Evolutionary conservation across 2,329 filamentous ascomycete genomes (phyloP).

Genomic region (Pestalotiopsis sp.): DNA sequence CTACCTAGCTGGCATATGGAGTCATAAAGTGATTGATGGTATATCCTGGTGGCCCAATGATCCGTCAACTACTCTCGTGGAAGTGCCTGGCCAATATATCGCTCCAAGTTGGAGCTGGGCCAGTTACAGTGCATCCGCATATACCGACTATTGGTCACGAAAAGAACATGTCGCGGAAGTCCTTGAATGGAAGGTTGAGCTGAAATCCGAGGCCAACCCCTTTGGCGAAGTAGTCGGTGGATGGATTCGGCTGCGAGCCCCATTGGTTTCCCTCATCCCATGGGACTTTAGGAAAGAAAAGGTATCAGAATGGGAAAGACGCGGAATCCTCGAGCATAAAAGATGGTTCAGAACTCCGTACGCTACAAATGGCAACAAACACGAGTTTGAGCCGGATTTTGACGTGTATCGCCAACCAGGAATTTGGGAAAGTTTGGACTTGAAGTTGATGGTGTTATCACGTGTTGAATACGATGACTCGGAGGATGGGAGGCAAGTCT

Average conservation of each 20-base stretch:
- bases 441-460: too few relatives aligned
- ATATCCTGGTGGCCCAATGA: conserved; percentile 16
- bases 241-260: conserved; percentile 20
- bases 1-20: conserved; percentile 22
- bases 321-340: too few relatives aligned
- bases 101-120: conserved; percentile 25
- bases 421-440: not conserved
- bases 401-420: not conserved
- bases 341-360: not conserved
- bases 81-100: conserved; percentile 13
- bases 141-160: not conserved
- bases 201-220: conserved; percentile 17
- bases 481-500: not conserved
- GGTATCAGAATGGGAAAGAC: too few relatives aligned
- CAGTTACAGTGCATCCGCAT: conserved; percentile 16
- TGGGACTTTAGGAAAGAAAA: not conserved
- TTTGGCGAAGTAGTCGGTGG: conserved; percentile 20
- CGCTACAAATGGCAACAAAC: not conserved
- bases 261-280: not conserved
- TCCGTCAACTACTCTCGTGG: not conserved
- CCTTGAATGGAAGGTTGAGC: conserved; percentile 16
- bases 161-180: conserved; percentile 13
- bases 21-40: conserved; percentile 17
- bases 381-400: not conserved
- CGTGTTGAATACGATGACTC: not conserved